A percentile compares a stretch with the other conserved stretches of the same genome.
Evolutionary conservation across 352 stramenopile genomes (phyloP).

Genomic region (Phytophthora agathidicida): DNA sequence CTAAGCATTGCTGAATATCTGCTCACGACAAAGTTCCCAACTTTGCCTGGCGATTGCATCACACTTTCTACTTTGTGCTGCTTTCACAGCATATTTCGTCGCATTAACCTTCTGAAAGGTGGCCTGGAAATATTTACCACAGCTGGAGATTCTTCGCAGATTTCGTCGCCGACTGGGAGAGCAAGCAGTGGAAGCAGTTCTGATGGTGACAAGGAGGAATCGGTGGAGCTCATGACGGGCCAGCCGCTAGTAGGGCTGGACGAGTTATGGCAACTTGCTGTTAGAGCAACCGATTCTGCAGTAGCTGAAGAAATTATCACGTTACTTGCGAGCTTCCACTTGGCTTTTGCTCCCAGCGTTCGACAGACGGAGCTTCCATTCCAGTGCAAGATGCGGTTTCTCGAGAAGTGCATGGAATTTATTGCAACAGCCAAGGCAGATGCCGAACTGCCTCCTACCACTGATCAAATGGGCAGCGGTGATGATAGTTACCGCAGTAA

Average conservation of each 20-base stretch:
- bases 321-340: conserved; percentile 56
- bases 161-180: conserved; percentile 14
- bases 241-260: conserved; percentile 49
- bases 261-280: conserved; percentile 66
- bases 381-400: conserved; percentile 49
- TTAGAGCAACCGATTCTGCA: conserved; percentile 39
- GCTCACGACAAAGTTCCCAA: conserved; percentile 50
- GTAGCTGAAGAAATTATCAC: conserved; percentile 74
- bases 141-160: neutral
- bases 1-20: conserved; percentile 35
- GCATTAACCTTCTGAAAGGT: conserved; percentile 53
- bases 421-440: conserved; percentile 38
- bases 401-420: conserved; percentile 66
- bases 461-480: too few relatives aligned
- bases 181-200: conserved; percentile 10
- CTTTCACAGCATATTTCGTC: conserved; percentile 74
- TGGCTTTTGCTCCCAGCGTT: conserved; percentile 54
- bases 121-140: conserved; percentile 41
- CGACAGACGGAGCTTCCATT: conserved; percentile 31
- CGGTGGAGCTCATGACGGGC: conserved; percentile 47
- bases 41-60: conserved; percentile 39
- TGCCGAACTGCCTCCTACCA: conserved; percentile 9
- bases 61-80: conserved; percentile 58
- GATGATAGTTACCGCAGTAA: neutral
- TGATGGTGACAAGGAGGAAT: conserved; percentile 19